Conservation (phyloP, 805 yeast species). For the Metschnikowia corniflorae region DNA sequence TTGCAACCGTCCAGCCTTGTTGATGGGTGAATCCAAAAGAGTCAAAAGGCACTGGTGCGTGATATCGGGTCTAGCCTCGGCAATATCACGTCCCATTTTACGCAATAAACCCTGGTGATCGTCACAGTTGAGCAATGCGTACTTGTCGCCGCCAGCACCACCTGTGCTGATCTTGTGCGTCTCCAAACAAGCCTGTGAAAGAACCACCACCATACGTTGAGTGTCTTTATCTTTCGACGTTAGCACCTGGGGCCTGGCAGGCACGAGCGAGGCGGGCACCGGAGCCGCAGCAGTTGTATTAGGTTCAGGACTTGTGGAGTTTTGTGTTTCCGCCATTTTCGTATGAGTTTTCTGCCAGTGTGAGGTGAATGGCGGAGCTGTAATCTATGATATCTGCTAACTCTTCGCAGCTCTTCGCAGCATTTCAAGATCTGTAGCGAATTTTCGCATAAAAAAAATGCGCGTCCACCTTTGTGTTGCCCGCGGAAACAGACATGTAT, state of each 20-base stretch:
- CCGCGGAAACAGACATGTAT: no score
- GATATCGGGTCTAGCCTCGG: slow-evolving; percentile 98
- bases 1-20: slow-evolving; percentile 94
- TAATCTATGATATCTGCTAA: no score
- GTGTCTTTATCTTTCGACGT: slow-evolving; percentile 83
- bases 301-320: background rate
- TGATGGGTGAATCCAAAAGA: slow-evolving; percentile 92
- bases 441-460: no score
- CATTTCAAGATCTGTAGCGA: no score
- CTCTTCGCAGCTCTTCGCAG: no score
- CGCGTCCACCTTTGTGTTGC: no score
- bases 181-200: slow-evolving; percentile 92
- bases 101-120: slow-evolving; percentile 95
- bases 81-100: slow-evolving; percentile 95
- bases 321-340: background rate
- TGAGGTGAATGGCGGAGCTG: no score
- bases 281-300: slow-evolving; percentile 7
- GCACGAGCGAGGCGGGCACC: slow-evolving; percentile 67
- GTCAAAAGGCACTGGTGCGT: slow-evolving; percentile 97
- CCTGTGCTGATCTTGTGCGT: slow-evolving; percentile 84
- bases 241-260: slow-evolving; percentile 78
- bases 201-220: slow-evolving; percentile 87
- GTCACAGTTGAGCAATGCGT: slow-evolving; percentile 91
- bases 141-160: slow-evolving; percentile 79
- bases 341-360: no score